Evolutionary conservation across 306 rosid species (phyloP), one percentile per base, ranked within the genome.

Genomic region (Lupinus albus): DNA sequence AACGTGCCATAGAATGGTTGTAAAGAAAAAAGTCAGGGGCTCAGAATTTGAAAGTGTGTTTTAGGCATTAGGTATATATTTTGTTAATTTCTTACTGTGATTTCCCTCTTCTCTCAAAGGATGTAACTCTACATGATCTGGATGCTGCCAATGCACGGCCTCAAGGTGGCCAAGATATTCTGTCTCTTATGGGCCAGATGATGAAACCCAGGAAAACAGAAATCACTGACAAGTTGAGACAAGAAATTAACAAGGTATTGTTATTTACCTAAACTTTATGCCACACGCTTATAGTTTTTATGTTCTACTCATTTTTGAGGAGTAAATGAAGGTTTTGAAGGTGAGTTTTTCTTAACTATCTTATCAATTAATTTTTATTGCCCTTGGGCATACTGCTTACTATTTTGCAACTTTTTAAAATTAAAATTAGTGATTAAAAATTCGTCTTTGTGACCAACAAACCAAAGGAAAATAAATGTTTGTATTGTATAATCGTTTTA

Each of bases 161-260:
- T 55, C 99, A 90, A 78, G 99, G 97, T 44, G 99, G 99, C 41
- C 99, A 93, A 69, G 99, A 93, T 79, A 88, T 93, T 77, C 76
- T 93, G 45, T 90, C 99, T 69, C 78, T 93, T 45, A 90, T 93
- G 99, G 97, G 99, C 66, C 99, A 93, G 85, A 93, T 93, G 99
- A 89, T 90, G 97, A 93, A 93, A 75, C 97, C 99, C 50, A 82
- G 94, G 80, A 93, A 93, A 83, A 90, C 94, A 12, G 97, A 91
- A 85, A 88, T 86, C 77, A 91, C 97, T 25, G 97, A 88, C 78
- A 91, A 91, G 83, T 76, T 91, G 84, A 86, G 96, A 62, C 94
- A 88, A 80, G 96, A 89, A 84, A 76, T 89, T 64, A 89, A 88
- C 74, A 88, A 92, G 97, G 96, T 92, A 82, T 21, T 36, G 10